Evolutionary conservation across 2,329 filamentous ascomycete species (phyloP).

Genomic region (Stachybotrys chlorohalonatus): DNA sequence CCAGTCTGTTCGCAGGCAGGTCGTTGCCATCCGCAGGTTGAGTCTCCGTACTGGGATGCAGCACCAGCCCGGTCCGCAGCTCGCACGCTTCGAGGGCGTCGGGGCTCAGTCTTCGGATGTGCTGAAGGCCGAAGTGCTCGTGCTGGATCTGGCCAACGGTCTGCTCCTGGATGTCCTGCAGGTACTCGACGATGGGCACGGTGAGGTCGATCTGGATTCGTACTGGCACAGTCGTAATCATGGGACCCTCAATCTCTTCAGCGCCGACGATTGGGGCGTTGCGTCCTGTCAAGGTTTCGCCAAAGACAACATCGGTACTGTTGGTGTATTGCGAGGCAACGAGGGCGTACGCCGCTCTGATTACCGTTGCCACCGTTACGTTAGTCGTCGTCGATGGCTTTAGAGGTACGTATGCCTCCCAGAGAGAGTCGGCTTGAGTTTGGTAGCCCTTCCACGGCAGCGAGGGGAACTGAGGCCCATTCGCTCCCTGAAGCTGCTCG

Average conservation of each 20-base stretch:
- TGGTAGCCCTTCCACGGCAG: slow-evolving; percentile 39
- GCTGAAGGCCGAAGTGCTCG: slow-evolving; percentile 53
- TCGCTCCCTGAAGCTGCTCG: slow-evolving; percentile 33
- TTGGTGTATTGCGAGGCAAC: slow-evolving; percentile 44
- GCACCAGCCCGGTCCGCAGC: slow-evolving; percentile 43
- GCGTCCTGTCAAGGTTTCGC: slow-evolving; percentile 50
- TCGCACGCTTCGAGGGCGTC: slow-evolving; percentile 48
- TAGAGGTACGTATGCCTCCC: slow-evolving; percentile 41
- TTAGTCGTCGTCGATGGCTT: slow-evolving; percentile 22
- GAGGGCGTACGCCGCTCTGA: slow-evolving; percentile 51
- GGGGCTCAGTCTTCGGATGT: slow-evolving; percentile 47
- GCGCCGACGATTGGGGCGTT: slow-evolving; percentile 36
- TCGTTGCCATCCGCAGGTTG: slow-evolving; percentile 14
- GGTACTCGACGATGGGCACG: slow-evolving; percentile 36
- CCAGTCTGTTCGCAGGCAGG: slow-evolving; percentile 39
- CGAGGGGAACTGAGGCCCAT: slow-evolving; percentile 36
- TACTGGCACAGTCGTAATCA: slow-evolving; percentile 52
- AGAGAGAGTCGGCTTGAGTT: slow-evolving; percentile 40
- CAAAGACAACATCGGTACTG: slow-evolving; percentile 45
- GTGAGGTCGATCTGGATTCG: slow-evolving; percentile 36
- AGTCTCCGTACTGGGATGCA: slow-evolving; percentile 35
- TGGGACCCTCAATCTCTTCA: slow-evolving; percentile 49
- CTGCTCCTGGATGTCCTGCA: slow-evolving; percentile 47
- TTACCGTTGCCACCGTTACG: slow-evolving; percentile 44
- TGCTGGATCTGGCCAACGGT: slow-evolving; percentile 51